phyloP scores from a whole-genome alignment of 495 filamentous ascomycete genomes.

The Penicillium parvum region DNA sequence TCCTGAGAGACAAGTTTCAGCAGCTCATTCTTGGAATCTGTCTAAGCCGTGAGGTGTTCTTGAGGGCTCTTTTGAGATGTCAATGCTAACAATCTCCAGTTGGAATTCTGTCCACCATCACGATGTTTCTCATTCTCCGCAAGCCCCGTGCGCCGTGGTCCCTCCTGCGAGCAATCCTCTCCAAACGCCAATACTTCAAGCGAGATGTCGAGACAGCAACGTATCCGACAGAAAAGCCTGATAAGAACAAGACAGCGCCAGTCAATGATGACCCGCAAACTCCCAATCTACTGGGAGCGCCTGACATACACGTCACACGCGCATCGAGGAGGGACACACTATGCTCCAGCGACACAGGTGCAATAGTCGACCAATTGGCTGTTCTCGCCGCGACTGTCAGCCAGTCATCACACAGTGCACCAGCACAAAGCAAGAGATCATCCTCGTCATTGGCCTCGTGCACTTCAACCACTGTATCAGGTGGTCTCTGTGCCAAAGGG shows the following conservation, averaged over 20 bases:
- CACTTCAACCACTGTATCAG: background rate
- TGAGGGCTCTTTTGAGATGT: background rate
- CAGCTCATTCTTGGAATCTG: background rate
- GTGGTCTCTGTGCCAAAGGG: conserved; percentile 1
- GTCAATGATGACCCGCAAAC: background rate
- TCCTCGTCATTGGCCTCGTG: conserved; percentile 1
- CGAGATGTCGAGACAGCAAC: background rate
- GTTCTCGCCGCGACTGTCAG: conserved; percentile 12
- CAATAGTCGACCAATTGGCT: conserved; percentile 15
- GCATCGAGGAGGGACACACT: background rate
- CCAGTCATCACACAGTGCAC: conserved; percentile 2
- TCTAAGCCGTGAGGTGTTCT: background rate
- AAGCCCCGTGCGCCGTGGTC: conserved; percentile 4
- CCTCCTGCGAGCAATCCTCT: conserved; percentile 4
- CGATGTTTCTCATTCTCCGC: conserved; percentile 10
- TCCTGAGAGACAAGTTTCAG: no score
- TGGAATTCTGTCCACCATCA: background rate
- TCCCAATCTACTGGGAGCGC: background rate
- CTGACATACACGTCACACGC: background rate
- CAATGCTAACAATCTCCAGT: background rate
- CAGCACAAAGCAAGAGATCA: background rate
- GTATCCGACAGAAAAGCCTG: background rate
- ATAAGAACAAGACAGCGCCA: background rate
- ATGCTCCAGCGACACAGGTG: conserved; percentile 11
- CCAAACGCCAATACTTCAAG: conserved; percentile 3